Evolutionary conservation across 148 eudicot species (phyloP).

Genomic region (Limonium bicolor): DNA sequence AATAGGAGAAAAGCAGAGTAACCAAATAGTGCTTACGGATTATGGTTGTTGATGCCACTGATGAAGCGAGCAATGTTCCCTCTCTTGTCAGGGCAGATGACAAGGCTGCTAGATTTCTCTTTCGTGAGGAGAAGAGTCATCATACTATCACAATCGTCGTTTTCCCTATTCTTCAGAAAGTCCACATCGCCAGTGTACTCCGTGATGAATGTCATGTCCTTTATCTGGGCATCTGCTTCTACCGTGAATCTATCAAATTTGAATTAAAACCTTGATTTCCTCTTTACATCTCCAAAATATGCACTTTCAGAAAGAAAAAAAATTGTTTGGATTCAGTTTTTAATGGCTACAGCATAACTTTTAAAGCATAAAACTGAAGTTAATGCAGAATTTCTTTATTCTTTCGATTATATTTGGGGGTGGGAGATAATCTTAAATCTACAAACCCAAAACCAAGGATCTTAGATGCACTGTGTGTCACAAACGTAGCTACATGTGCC

Average conservation of each 20-base stretch:
- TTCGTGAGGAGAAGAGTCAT: constrained; percentile 81
- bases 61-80: constrained; percentile 91
- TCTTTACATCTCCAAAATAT: no score
- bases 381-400: no score
- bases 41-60: constrained; percentile 84
- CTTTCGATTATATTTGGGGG: no score
- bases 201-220: constrained; percentile 64
- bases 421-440: no score
- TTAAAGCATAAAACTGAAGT: no score
- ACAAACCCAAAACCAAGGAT: no score
- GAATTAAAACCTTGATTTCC: no score
- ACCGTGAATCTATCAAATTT: constrained; percentile 85
- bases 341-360: no score
- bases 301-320: no score
- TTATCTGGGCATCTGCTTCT: constrained; percentile 71
- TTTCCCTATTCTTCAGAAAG: constrained; percentile 64
- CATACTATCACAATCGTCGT: constrained; percentile 83
- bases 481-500: no score
- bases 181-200: constrained; percentile 93
- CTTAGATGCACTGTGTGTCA: no score
- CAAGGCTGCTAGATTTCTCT: constrained; percentile 49
- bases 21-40: constrained; percentile 61
- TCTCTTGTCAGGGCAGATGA: constrained; percentile 84
- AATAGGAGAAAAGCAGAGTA: not conserved
- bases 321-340: no score